phyloP scores from a whole-genome alignment of 768 basidiomycete genomes.

The Candolleomyces eurysporus region DNA sequence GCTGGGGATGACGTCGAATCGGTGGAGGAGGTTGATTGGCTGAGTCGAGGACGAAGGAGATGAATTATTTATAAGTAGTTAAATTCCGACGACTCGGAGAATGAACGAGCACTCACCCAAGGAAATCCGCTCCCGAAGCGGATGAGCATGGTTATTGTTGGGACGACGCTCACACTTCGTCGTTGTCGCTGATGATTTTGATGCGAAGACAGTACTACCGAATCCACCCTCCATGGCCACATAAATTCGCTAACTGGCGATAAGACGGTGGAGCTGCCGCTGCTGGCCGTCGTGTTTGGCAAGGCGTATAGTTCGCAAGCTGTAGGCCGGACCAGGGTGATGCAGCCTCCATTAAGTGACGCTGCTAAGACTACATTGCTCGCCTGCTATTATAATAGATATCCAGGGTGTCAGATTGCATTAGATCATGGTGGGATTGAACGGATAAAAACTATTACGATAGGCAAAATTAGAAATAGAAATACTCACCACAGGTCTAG shows the following conservation, averaged over 20 bases:
- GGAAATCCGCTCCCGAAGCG: conserved; percentile 61
- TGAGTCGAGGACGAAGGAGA: conserved; percentile 7
- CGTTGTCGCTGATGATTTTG: conserved; percentile 16
- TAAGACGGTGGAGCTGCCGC: conserved; percentile 19
- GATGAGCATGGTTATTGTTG: conserved; percentile 48
- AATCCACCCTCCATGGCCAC: conserved; percentile 61
- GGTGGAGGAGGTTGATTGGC: conserved; percentile 70
- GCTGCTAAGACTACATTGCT: conserved; percentile 38
- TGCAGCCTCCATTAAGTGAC: conserved; percentile 39
- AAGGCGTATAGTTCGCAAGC: conserved; percentile 44
- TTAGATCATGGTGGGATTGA: no score
- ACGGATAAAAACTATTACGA: no score
- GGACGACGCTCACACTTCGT: conserved; percentile 15
- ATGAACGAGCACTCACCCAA: conserved; percentile 36
- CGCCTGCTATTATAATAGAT: neutral
- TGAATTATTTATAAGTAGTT: no score
- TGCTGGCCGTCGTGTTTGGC: conserved; percentile 20
- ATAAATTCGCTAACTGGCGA: conserved; percentile 44
- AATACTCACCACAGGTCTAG: neutral
- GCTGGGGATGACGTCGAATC: conserved; percentile 52
- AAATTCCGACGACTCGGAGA: neutral
- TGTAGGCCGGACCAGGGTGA: conserved; percentile 43
- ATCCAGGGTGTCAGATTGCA: no score
- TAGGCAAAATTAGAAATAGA: no score
- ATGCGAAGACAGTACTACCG: conserved; percentile 36